Base-by-base conservation (phyloP, 306 rosid species). In the Vicia villosa region DNA sequence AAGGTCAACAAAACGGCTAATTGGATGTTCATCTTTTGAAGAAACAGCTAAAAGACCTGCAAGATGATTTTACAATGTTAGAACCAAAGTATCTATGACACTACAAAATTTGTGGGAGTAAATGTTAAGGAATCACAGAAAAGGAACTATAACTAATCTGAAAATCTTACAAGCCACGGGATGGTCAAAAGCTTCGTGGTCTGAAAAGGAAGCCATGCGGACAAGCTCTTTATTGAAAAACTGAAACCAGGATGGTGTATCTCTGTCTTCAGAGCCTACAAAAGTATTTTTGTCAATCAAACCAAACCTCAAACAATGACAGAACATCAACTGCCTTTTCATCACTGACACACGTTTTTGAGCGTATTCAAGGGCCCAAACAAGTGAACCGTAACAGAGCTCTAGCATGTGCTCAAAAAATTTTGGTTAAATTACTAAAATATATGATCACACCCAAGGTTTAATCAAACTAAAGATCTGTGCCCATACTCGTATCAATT, bases 141-240 rank as follows among this genome's bases (percentile, higher is more conserved):
- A n/a, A 46, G 62, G 47, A 52, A 50, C 56, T 64, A 37, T 64
- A 56, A 73, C 50, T 73, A 63, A 74, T 79, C 65, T 70, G 22
- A 80, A 78, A 65, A 75, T 73, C 90, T 85, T 84, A 91, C 99
- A 94, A 83, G 90, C 90, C 88, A 94, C 96, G 10, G 99, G 99
- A 87, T 94, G 96, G 78, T 94, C 99, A 89, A 94, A 91, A 81
- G 96, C 91, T 87, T 94, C 99, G 41, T 94, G 99, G 68, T 94
- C 99, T 47, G 97, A 94, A 89, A 91, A 94, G 45, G 99, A 91
- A 40, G 85, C 82, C 32, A 82, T 76, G 4, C 77, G 89, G 13
- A 87, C 74, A 71, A 91, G 97, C 86, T 87, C 96, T 79, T 89
- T 86, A 79, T 94, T 94, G 74, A 94, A 87, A 81, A 83, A 73